phyloP scores from a whole-genome alignment of 345 rosid genomes.

The Kernera saxatilis region DNA sequence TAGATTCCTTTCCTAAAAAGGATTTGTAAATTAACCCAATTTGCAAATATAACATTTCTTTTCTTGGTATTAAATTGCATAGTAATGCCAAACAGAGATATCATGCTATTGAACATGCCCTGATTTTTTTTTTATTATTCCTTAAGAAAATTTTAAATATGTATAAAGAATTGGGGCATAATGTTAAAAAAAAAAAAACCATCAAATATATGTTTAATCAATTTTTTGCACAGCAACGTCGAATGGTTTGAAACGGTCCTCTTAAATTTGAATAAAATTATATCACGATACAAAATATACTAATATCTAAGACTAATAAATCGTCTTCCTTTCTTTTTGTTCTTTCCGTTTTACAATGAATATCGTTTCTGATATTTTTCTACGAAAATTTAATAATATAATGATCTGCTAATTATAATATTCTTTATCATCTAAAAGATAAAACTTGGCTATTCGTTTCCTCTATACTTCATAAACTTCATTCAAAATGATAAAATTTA shows the following conservation, averaged over 20 bases:
- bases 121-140: no score
- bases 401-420: no score
- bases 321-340: background rate
- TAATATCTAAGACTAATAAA: background rate
- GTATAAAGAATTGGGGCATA: no score
- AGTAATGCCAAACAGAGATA: no score
- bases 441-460: background rate
- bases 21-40: background rate
- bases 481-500: background rate
- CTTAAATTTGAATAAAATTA: background rate
- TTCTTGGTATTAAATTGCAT: background rate
- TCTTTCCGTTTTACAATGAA: no score
- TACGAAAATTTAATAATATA: background rate
- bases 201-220: background rate
- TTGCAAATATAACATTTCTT: background rate
- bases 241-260: background rate
- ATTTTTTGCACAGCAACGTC: no score
- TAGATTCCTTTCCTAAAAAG: background rate
- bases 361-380: no score
- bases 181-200: no score
- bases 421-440: background rate
- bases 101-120: background rate
- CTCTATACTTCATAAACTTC: background rate
- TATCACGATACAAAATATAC: background rate
- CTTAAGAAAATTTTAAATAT: no score